phyloP scores from a whole-genome alignment of 306 rosid genomes.

The Cucurbita argyrosperma region DNA sequence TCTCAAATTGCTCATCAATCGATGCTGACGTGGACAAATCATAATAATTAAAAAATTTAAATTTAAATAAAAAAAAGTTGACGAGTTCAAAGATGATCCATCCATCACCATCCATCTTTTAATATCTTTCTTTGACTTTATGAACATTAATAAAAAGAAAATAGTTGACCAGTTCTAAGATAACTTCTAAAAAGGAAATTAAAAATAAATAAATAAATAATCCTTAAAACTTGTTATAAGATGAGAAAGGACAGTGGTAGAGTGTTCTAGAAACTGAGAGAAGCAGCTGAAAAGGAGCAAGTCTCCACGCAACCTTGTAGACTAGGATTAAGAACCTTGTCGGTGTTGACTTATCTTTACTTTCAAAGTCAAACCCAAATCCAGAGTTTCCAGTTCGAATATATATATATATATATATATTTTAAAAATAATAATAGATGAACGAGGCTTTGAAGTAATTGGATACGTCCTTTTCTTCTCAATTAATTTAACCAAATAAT shows the following conservation, averaged over 20 bases:
- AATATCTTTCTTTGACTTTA: too few relatives aligned
- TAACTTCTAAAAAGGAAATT: neutral
- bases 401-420: neutral
- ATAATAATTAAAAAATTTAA: too few relatives aligned
- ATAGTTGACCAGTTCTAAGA: neutral
- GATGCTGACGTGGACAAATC: too few relatives aligned
- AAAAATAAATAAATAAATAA: too few relatives aligned
- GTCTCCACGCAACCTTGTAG: neutral
- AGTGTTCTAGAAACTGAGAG: neutral
- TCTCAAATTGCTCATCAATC: too few relatives aligned
- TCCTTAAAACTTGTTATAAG: neutral
- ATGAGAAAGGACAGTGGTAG: neutral
- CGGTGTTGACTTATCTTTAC: neutral
- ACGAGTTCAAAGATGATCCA: neutral
- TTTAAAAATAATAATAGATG: neutral
- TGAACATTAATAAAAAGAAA: neutral
- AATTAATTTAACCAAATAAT: neutral
- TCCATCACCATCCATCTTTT: neutral
- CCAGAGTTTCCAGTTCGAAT: neutral
- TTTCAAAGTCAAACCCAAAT: neutral
- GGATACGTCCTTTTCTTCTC: neutral
- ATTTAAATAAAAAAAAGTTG: neutral
- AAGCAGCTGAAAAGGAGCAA: neutral
- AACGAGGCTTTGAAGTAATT: neutral
- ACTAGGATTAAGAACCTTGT: neutral